Evolutionary conservation across 768 basidiomycete genomes (phyloP).

Genomic region (Tulasnella sp.): DNA sequence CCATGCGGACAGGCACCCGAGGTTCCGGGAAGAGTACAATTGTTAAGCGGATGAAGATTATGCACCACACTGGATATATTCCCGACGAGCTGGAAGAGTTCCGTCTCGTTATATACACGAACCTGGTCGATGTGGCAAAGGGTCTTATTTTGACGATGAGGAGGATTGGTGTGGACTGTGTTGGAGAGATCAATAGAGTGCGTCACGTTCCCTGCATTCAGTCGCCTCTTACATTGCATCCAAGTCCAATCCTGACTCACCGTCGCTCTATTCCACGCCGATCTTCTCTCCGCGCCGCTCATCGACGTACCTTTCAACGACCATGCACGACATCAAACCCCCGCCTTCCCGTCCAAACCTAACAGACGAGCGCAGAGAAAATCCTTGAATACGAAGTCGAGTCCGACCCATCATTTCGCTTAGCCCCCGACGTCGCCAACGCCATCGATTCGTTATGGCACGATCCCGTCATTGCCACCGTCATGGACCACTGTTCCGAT

Average conservation of each 20-base stretch:
- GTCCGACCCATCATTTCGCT: constrained; percentile 25
- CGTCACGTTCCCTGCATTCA: neutral
- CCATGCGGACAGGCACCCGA: constrained; percentile 59
- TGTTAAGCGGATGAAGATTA: constrained; percentile 99
- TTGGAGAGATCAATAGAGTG: constrained; percentile 52
- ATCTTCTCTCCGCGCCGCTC: neutral
- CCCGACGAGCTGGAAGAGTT: constrained; percentile 67
- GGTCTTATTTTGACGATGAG: constrained; percentile 78
- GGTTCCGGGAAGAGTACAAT: constrained; percentile 94
- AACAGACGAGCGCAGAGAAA: constrained; percentile 33
- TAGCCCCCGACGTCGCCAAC: constrained; percentile 33
- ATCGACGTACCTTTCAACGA: no score
- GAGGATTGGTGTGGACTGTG: constrained; percentile 76
- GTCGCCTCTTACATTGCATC: no score
- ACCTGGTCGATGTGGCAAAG: constrained; percentile 84
- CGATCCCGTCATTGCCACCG: constrained; percentile 31
- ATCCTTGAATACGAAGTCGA: constrained; percentile 39
- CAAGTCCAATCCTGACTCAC: no score
- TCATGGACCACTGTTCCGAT: constrained; percentile 55
- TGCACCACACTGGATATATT: constrained; percentile 85
- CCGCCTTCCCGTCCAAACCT: neutral
- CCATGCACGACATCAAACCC: neutral
- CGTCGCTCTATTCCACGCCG: no score
- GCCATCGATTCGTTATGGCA: constrained; percentile 40
- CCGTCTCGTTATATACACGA: constrained; percentile 71